A percentile compares a stretch with the other conserved stretches of the same genome.
Conservation (phyloP, 495 filamentous ascomycete genomes). For the Xylona heveae region DNA sequence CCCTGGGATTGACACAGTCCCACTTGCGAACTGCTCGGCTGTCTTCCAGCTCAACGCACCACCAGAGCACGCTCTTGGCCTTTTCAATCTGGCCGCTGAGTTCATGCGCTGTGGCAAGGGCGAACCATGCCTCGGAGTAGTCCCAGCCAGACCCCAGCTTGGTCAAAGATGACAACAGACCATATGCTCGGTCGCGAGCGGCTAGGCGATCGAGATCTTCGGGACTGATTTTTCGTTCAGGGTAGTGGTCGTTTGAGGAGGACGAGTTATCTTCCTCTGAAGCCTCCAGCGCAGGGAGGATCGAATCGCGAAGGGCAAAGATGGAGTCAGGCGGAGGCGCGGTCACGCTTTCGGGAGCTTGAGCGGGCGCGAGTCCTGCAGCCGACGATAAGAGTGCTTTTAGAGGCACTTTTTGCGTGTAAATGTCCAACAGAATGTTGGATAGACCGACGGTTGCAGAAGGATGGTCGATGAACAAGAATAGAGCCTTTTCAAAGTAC, state of each 20-base stretch:
- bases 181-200: constrained; percentile 69
- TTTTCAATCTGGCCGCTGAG: constrained; percentile 63
- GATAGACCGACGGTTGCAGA: constrained; percentile 64
- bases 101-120: constrained; percentile 68
- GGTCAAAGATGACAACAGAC: constrained; percentile 57
- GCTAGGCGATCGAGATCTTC: constrained; percentile 56
- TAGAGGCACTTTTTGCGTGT: constrained; percentile 35
- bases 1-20: constrained; percentile 28
- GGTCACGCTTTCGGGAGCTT: constrained; percentile 8
- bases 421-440: constrained; percentile 72
- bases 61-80: constrained; percentile 57
- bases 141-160: constrained; percentile 84
- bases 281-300: too few species aligned
- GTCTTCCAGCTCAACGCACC: constrained; percentile 57
- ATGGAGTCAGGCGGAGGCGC: constrained; percentile 6
- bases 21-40: constrained; percentile 36
- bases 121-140: constrained; percentile 82
- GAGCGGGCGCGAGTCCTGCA: constrained; percentile 7
- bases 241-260: too few species aligned
- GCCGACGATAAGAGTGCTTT: constrained; percentile 16
- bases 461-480: constrained; percentile 52
- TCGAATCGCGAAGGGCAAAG: too few species aligned
- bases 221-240: too few species aligned
- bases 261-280: too few species aligned
- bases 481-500: constrained; percentile 61